Evolutionary conservation across 1,284 basidiomycete genomes (phyloP).

Genomic region (Ceratobasidium sp.): DNA sequence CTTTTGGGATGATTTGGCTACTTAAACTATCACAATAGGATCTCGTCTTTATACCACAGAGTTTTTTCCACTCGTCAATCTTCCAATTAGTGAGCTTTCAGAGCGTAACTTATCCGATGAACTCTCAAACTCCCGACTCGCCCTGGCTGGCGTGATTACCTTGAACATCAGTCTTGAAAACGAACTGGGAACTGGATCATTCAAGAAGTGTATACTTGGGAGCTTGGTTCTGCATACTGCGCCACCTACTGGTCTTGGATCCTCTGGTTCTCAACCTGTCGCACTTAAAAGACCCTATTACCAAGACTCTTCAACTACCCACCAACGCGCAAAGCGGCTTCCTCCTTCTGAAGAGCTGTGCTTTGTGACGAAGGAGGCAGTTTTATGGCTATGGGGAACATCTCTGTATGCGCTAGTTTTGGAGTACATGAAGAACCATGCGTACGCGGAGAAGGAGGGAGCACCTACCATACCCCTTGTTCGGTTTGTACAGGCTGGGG

Average conservation of each 20-base stretch:
- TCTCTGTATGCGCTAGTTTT: background rate
- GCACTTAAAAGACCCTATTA: background rate
- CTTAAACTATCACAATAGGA: too few species aligned
- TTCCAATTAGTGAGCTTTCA: too few species aligned
- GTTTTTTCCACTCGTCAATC: too few species aligned
- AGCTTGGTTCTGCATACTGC: background rate
- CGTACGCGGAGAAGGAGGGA: background rate
- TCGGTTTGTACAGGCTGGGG: too few species aligned
- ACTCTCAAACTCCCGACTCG: too few species aligned
- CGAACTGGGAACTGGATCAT: background rate
- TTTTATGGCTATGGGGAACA: background rate
- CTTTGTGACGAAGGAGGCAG: background rate
- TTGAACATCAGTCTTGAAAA: background rate
- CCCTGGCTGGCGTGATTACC: too few species aligned
- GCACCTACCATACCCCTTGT: background rate
- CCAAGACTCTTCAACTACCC: too few species aligned
- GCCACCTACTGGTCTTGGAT: background rate
- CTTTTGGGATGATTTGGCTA: too few species aligned
- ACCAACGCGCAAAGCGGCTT: background rate
- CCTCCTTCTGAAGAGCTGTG: background rate
- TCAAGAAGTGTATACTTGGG: background rate
- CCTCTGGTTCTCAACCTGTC: background rate
- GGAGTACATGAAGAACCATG: background rate
- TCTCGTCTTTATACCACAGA: too few species aligned
- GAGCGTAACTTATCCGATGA: too few species aligned